Percentiles rank a stretch among this genome's conserved stretches.
Evolutionary conservation across 164 flowering plant genomes (phyloP).

Genomic region (Magnolia officinalis): DNA sequence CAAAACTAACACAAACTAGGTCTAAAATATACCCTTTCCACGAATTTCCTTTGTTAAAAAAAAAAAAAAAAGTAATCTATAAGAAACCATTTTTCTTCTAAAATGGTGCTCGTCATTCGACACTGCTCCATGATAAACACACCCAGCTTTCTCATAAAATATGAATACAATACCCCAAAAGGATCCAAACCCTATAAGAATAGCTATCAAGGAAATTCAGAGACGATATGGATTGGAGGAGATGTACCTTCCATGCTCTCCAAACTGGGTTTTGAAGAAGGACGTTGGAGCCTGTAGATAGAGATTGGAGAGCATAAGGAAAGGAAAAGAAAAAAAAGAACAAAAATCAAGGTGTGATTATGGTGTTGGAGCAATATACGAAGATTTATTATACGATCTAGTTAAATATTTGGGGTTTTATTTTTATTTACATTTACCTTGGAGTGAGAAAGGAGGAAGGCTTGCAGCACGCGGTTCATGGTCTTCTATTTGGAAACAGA

Average conservation of each 20-base stretch:
- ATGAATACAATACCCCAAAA: too few relatives aligned
- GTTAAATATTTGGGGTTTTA: too few relatives aligned
- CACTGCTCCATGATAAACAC: too few relatives aligned
- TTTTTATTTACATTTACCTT: background rate
- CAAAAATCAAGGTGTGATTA: background rate
- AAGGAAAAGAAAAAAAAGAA: background rate
- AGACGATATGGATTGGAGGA: background rate
- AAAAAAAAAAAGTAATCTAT: too few relatives aligned
- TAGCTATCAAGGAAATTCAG: too few relatives aligned
- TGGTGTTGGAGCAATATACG: background rate
- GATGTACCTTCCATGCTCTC: constrained; percentile 4
- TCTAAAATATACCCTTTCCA: too few relatives aligned
- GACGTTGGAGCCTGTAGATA: background rate
- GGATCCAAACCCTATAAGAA: too few relatives aligned
- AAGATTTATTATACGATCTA: background rate
- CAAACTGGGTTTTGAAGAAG: constrained; percentile 1
- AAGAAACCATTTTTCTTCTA: too few relatives aligned
- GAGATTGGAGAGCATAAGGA: background rate
- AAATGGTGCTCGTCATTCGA: too few relatives aligned
- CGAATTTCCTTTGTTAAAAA: too few relatives aligned
- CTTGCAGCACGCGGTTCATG: background rate
- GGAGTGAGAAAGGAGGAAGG: background rate
- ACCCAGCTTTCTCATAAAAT: too few relatives aligned
- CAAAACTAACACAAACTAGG: too few relatives aligned
- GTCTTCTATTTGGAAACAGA: background rate